These are phyloP conservation scores for Ustilago vetiveriae DNA, from an alignment of 1,284 basidiomycete genomes.

Conservation along the genomic window DNA sequence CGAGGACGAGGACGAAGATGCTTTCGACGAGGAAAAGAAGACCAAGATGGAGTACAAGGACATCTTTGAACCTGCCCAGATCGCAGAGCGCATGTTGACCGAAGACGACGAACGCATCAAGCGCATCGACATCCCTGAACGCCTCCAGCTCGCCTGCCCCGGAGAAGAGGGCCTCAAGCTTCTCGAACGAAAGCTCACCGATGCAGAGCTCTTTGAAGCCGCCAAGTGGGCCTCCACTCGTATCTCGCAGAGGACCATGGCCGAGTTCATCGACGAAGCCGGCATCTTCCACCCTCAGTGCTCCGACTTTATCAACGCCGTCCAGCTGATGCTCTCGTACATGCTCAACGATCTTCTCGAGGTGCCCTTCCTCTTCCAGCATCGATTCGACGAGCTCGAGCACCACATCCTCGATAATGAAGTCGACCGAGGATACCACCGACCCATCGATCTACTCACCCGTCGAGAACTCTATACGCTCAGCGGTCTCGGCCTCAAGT, in stretches of 20 bases:
- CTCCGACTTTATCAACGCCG: conserved; percentile 79
- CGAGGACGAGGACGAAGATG: conserved; percentile 69
- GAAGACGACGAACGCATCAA: conserved; percentile 90
- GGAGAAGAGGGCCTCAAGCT: conserved; percentile 71
- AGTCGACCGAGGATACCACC: conserved; percentile 31
- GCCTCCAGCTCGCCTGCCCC: conserved; percentile 86
- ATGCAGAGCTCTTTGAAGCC: conserved; percentile 80
- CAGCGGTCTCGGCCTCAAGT: conserved; percentile 73
- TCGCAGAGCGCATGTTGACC: conserved; percentile 87
- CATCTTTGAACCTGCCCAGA: conserved; percentile 98
- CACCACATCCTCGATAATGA: conserved; percentile 71
- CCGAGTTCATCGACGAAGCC: conserved; percentile 73
- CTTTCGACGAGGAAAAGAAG: conserved; percentile 51
- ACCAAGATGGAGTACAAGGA: conserved; percentile 81
- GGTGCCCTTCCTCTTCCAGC: conserved; percentile 92
- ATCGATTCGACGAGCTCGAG: conserved; percentile 88
- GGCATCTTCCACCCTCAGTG: conserved; percentile 75
- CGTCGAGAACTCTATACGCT: conserved; percentile 70
- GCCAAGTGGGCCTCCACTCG: conserved; percentile 88
- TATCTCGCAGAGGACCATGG: conserved; percentile 73
- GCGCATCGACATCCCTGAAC: conserved; percentile 91
- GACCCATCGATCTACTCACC: conserved; percentile 56
- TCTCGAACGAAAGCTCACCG: conserved; percentile 74
- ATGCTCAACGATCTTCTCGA: conserved; percentile 88
- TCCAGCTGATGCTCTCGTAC: conserved; percentile 81